Percentiles rank a stretch among this genome's conserved stretches.
Evolutionary conservation across 371 early-diverging fungal species (phyloP).

Genomic region (Chytridium lagenaria): DNA sequence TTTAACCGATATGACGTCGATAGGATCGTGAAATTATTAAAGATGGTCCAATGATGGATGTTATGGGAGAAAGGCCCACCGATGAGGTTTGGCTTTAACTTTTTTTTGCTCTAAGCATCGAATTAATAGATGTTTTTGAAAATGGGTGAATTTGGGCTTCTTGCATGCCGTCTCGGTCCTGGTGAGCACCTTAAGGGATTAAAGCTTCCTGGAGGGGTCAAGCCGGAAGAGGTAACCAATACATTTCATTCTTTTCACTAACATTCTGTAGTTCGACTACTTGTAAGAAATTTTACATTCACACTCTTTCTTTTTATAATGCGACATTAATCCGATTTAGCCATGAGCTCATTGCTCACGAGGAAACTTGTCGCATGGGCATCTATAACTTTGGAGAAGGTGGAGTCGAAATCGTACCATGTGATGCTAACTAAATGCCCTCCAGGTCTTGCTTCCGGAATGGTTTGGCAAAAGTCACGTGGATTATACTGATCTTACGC

Average conservation of each 20-base stretch:
- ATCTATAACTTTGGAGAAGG: conserved; percentile 47
- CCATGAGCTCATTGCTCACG: conserved; percentile 59
- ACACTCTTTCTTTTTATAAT: no score
- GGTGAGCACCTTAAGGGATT: conserved; percentile 54
- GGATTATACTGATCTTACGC: no score
- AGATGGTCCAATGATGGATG: conserved; percentile 54
- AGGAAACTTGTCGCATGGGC: conserved; percentile 50
- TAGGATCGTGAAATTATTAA: conserved; percentile 54
- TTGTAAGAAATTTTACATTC: conserved; percentile 22
- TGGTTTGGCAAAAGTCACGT: conserved; percentile 20
- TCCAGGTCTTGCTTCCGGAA: conserved; percentile 42
- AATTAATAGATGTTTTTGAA: conserved; percentile 46
- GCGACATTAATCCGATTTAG: no score
- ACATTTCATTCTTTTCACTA: neutral
- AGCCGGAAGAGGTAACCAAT: conserved; percentile 44
- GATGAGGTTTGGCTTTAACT: conserved; percentile 38
- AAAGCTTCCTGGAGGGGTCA: conserved; percentile 56
- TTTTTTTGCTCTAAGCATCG: neutral
- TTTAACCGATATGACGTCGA: neutral
- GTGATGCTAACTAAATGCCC: neutral
- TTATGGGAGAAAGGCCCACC: conserved; percentile 55
- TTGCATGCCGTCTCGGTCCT: conserved; percentile 56
- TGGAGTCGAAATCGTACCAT: neutral
- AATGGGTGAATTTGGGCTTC: conserved; percentile 55
- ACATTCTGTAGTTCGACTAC: conserved; percentile 46